Percentiles rank a stretch among this genome's conserved stretches.
phyloP scores from a whole-genome alignment of 176 grass and related monocot species.

The Aegilops tauschii region DNA sequence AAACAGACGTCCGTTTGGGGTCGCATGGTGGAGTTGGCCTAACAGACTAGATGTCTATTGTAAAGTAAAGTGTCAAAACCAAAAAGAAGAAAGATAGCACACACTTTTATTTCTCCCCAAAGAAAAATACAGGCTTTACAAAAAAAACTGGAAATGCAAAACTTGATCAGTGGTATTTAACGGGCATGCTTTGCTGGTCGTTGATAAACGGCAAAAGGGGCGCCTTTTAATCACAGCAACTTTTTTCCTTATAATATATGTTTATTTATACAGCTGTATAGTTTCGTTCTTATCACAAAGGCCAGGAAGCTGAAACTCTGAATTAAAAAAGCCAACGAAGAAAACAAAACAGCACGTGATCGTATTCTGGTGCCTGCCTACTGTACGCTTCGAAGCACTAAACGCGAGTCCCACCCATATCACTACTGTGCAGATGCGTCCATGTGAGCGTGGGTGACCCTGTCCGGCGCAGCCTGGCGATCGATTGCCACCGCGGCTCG shows the following conservation, averaged over 20 bases:
- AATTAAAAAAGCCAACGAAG: not conserved
- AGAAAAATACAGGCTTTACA: not conserved
- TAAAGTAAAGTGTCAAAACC: not conserved
- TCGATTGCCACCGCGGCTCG: not conserved
- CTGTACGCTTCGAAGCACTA: not conserved
- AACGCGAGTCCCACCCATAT: constrained; percentile 33
- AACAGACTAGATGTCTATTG: not conserved
- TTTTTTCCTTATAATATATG: too few relatives aligned
- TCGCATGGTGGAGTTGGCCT: too few relatives aligned
- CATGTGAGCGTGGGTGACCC: not conserved
- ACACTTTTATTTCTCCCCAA: not conserved
- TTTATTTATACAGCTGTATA: not conserved
- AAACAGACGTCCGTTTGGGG: too few relatives aligned
- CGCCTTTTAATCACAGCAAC: not conserved
- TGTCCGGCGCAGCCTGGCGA: not conserved
- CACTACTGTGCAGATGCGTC: not conserved
- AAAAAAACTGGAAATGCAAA: too few relatives aligned
- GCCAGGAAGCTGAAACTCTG: not conserved
- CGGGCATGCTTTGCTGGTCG: not conserved
- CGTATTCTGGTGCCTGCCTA: not conserved
- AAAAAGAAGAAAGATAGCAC: not conserved
- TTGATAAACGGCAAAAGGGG: too few relatives aligned
- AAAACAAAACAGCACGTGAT: constrained; percentile 33
- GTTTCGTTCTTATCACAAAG: not conserved
- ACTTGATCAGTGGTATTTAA: too few relatives aligned